Conservation (phyloP, 2,329 filamentous ascomycete genomes). For the Alternaria incomplexa region DNA sequence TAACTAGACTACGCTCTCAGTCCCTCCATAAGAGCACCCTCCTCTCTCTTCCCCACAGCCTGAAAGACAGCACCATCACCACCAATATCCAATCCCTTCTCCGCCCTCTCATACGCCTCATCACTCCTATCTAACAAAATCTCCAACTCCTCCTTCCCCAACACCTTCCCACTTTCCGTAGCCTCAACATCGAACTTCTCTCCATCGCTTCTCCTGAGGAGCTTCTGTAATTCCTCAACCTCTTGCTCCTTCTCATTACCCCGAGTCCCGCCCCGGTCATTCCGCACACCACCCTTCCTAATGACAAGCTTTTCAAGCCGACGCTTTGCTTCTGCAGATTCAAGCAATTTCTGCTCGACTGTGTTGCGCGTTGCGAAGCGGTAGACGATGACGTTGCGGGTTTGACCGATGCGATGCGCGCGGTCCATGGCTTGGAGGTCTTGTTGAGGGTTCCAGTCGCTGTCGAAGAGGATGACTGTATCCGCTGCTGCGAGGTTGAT, state of each 20-base stretch:
- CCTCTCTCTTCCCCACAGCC: slow-evolving; percentile 79
- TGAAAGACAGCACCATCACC: slow-evolving; percentile 66
- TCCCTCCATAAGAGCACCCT: slow-evolving; percentile 58
- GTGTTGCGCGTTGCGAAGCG: slow-evolving; percentile 92
- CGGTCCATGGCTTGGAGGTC: slow-evolving; percentile 96
- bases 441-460: slow-evolving; percentile 94
- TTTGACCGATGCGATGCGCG: slow-evolving; percentile 93
- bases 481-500: slow-evolving; percentile 94
- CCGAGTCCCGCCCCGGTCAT: slow-evolving; percentile 62
- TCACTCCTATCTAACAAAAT: slow-evolving; percentile 78
- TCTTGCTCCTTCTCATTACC: slow-evolving; percentile 50
- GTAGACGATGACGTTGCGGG: slow-evolving; percentile 88
- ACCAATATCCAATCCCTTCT: slow-evolving; percentile 76
- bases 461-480: slow-evolving; percentile 90
- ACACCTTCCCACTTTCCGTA: slow-evolving; percentile 67
- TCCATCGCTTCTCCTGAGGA: slow-evolving; percentile 68
- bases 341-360: slow-evolving; percentile 84
- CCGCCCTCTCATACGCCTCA: slow-evolving; percentile 73
- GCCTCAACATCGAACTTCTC: slow-evolving; percentile 64
- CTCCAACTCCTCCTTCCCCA: slow-evolving; percentile 77
- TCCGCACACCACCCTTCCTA: slow-evolving; percentile 77
- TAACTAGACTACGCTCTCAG: slow-evolving; percentile 45
- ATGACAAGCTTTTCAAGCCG: slow-evolving; percentile 94
- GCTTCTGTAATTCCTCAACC: slow-evolving; percentile 55
- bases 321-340: slow-evolving; percentile 89